phyloP scores from a whole-genome alignment of 116 monocot species.

The Cymodocea nodosa region DNA sequence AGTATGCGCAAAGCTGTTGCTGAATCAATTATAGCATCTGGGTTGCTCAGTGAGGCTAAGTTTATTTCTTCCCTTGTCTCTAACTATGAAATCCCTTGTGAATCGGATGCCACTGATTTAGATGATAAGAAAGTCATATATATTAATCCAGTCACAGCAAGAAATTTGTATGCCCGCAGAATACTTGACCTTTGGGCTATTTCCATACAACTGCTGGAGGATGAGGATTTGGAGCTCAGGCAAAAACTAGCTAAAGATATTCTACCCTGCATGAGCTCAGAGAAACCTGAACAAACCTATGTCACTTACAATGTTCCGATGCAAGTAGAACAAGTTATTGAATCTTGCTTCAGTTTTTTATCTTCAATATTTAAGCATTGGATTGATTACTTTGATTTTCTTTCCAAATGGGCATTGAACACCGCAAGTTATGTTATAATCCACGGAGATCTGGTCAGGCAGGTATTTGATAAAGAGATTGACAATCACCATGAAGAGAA shows the following conservation, averaged over 20 bases:
- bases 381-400: conserved; percentile 47
- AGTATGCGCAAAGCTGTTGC: conserved; percentile 80
- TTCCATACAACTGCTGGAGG: conserved; percentile 78
- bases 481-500: conserved; percentile 99
- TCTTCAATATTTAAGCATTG: conserved; percentile 62
- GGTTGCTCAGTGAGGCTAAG: conserved; percentile 52
- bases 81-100: conserved; percentile 14
- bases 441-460: conserved; percentile 58
- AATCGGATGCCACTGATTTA: conserved; percentile 1
- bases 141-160: conserved; percentile 6
- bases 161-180: conserved; percentile 33
- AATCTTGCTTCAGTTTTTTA: conserved; percentile 55
- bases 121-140: conserved; percentile 3
- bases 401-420: conserved; percentile 37
- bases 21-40: conserved; percentile 68
- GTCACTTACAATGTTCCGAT: conserved; percentile 21
- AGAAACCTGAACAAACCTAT: conserved; percentile 6
- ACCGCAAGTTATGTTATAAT: conserved; percentile 21
- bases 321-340: conserved; percentile 80
- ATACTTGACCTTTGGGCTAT: conserved; percentile 77
- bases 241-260: conserved; percentile 64
- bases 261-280: conserved; percentile 30
- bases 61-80: conserved; percentile 32
- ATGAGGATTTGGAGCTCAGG: conserved; percentile 62
- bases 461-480: conserved; percentile 95